These are phyloP conservation scores for Pascua guehoae DNA, from an alignment of 1,284 basidiomycete species.

Conservation along the genomic window DNA sequence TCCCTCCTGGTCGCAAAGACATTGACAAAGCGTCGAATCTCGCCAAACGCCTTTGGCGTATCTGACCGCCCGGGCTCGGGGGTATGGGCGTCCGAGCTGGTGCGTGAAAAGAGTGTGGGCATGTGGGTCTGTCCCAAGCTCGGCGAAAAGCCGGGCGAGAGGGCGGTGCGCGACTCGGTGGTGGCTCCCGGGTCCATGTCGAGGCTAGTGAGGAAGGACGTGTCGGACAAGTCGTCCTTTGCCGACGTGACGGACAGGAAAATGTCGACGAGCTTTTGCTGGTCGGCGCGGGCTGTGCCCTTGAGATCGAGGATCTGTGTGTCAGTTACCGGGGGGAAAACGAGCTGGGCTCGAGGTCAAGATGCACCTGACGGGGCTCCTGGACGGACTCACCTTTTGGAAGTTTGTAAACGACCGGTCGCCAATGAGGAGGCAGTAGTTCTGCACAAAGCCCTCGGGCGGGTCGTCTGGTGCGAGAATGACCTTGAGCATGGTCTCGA, in stretches of 20 bases:
- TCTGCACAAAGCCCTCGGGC: constrained; percentile 86
- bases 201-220: constrained; percentile 83
- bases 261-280: constrained; percentile 83
- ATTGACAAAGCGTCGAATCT: constrained; percentile 75
- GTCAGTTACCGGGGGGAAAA: neutral
- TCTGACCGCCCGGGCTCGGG: constrained; percentile 52
- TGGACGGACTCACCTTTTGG: constrained; percentile 70
- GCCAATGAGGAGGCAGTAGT: constrained; percentile 86
- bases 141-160: constrained; percentile 7
- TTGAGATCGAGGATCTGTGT: constrained; percentile 89
- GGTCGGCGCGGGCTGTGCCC: constrained; percentile 77
- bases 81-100: constrained; percentile 27
- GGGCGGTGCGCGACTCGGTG: neutral
- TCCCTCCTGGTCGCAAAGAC: constrained; percentile 63
- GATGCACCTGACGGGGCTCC: too few relatives aligned
- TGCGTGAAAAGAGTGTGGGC: constrained; percentile 24
- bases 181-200: constrained; percentile 72
- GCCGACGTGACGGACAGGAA: constrained; percentile 89
- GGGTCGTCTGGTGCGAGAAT: constrained; percentile 87
- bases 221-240: constrained; percentile 74
- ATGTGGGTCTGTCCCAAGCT: neutral
- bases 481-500: constrained; percentile 90
- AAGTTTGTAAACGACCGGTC: constrained; percentile 92
- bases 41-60: constrained; percentile 74
- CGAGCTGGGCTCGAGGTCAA: neutral